phyloP scores from a whole-genome alignment of 2,329 filamentous ascomycete genomes.

The Neobulgaria alba region DNA sequence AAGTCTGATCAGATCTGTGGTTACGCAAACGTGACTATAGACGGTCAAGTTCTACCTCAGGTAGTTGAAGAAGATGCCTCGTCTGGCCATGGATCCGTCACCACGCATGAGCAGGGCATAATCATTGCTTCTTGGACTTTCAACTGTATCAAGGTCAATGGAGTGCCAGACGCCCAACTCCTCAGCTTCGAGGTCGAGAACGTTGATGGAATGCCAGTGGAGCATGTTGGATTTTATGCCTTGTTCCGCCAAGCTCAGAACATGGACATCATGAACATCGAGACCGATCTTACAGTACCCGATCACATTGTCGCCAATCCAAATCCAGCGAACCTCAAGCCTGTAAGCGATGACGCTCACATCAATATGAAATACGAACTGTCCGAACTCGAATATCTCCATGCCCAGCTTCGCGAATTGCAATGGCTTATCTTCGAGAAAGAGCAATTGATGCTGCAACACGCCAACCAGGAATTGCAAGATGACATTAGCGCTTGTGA shows the following conservation, averaged over 20 bases:
- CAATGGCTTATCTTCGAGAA: conserved; percentile 36
- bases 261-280: conserved; percentile 34
- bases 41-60: conserved; percentile 36
- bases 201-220: conserved; percentile 34
- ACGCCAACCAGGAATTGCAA: conserved; percentile 32
- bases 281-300: conserved; percentile 32
- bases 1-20: conserved; percentile 39
- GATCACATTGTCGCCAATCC: conserved; percentile 17
- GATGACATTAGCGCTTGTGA: conserved; percentile 31
- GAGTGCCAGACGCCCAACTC: conserved; percentile 35
- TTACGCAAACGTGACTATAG: conserved; percentile 38
- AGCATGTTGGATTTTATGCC: conserved; percentile 34
- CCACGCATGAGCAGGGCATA: conserved; percentile 31
- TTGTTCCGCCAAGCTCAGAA: conserved; percentile 37
- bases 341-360: conserved; percentile 11
- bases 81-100: conserved; percentile 35
- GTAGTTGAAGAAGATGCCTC: conserved; percentile 24
- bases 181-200: conserved; percentile 37
- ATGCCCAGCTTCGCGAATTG: conserved; percentile 34
- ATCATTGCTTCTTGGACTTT: conserved; percentile 40
- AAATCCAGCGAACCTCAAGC: conserved; percentile 14
- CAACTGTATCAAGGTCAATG: conserved; percentile 36
- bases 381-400: conserved; percentile 37
- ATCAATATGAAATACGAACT: conserved; percentile 34
- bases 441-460: conserved; percentile 27